These are phyloP conservation scores for Metschnikowia arizonensis DNA, from an alignment of 805 yeast species.

Conservation along the genomic window DNA sequence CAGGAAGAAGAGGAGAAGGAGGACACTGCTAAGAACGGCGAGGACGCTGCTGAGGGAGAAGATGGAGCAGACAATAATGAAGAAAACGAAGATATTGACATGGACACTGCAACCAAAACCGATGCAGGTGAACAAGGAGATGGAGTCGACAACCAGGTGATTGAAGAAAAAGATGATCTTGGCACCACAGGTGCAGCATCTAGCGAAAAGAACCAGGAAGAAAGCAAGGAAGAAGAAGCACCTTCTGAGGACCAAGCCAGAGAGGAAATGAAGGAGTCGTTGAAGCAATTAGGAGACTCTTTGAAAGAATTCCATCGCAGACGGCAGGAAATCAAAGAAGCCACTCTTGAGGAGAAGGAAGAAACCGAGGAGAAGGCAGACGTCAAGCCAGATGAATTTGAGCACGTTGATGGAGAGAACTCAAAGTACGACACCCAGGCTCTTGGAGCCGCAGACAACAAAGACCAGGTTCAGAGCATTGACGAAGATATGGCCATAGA, in stretches of 20 bases:
- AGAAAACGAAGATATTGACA: conserved; percentile 44
- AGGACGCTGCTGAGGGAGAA: conserved; percentile 47
- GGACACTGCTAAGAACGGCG: conserved; percentile 21
- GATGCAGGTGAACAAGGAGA: conserved; percentile 57
- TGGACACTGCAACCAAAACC: conserved; percentile 57
- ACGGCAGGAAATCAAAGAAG: conserved; percentile 79
- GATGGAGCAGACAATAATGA: conserved; percentile 49
- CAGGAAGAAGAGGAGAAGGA: conserved; percentile 34
- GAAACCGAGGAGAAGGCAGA: conserved; percentile 51
- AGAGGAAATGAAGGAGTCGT: conserved; percentile 66
- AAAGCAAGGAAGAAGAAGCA: conserved; percentile 35
- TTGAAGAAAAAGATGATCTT: conserved; percentile 59
- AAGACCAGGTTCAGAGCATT: conserved; percentile 71
- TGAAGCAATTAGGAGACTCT: conserved; percentile 88
- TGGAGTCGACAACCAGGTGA: conserved; percentile 54
- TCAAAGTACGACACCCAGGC: conserved; percentile 85
- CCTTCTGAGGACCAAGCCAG: conserved; percentile 49
- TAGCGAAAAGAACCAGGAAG: conserved; percentile 35
- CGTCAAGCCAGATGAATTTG: conserved; percentile 79
- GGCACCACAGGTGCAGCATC: conserved; percentile 62
- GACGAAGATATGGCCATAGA: conserved; percentile 81
- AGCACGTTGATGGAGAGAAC: conserved; percentile 76
- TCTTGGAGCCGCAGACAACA: conserved; percentile 72
- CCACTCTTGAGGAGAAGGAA: conserved; percentile 42
- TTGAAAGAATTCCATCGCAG: conserved; percentile 88